These are phyloP conservation scores for Litchi chinensis DNA, from an alignment of 345 rosid species.

Conservation along the genomic window DNA sequence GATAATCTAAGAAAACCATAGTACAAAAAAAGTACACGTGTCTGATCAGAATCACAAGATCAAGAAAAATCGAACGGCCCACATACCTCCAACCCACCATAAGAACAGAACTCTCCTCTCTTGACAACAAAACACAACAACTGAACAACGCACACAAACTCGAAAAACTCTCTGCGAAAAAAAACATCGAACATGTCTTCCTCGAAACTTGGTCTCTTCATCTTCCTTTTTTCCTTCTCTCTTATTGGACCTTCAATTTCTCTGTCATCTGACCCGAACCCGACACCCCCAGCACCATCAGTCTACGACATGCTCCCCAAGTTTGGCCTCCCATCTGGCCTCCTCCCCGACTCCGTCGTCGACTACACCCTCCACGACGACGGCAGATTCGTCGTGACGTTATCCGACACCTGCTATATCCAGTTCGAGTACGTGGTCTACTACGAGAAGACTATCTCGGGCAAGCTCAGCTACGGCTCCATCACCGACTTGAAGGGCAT, in stretches of 20 bases:
- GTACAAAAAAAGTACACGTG: neutral
- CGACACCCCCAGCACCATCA: conserved; percentile 30
- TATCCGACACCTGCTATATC: conserved; percentile 58
- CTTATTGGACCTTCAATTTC: conserved; percentile 23
- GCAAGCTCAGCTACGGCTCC: conserved; percentile 71
- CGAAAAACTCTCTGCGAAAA: neutral
- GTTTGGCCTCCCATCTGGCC: conserved; percentile 88
- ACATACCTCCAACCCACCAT: neutral
- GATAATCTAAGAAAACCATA: neutral
- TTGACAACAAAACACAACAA: neutral
- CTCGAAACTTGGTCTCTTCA: conserved; percentile 14
- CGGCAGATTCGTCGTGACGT: conserved; percentile 57
- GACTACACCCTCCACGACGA: conserved; percentile 64
- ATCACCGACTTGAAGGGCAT: conserved; percentile 78
- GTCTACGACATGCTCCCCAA: conserved; percentile 85
- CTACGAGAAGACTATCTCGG: conserved; percentile 68
- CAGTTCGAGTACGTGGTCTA: conserved; percentile 84
- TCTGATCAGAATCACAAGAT: neutral
- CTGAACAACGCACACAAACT: neutral
- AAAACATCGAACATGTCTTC: neutral
- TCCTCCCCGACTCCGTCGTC: conserved; percentile 63
- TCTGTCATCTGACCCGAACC: conserved; percentile 15
- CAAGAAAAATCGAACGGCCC: neutral
- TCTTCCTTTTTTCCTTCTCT: conserved; percentile 29
- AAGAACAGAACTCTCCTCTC: too few species aligned